Percentiles rank a stretch among this genome's conserved stretches.
Conservation (phyloP, 345 rosid species). For the Nephelium lappaceum region DNA sequence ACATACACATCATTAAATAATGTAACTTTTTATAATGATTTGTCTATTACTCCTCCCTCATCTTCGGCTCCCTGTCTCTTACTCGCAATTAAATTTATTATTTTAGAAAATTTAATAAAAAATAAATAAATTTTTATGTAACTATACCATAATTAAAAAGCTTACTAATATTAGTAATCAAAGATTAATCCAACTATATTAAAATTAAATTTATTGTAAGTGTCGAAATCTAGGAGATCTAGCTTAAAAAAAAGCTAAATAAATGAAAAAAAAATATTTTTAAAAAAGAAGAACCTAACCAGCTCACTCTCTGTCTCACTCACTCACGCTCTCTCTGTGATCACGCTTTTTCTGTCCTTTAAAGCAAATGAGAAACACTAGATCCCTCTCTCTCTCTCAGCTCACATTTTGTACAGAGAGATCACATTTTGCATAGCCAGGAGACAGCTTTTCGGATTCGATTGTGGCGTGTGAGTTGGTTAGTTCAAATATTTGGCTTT, state of each 20-base stretch:
- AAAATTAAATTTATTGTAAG: no score
- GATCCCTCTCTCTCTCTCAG: not conserved
- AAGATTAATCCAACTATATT: no score
- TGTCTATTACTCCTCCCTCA: not conserved
- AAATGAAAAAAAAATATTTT: not conserved
- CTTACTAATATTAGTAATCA: no score
- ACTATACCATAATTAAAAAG: no score
- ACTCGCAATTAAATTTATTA: not conserved
- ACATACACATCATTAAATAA: constrained; percentile 12
- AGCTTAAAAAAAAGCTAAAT: not conserved
- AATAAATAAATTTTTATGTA: not conserved
- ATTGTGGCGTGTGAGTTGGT: constrained; percentile 33
- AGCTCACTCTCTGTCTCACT: constrained; percentile 17
- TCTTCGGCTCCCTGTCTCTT: constrained; percentile 8
- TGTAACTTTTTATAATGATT: constrained; percentile 7
- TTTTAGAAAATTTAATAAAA: not conserved
- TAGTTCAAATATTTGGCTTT: constrained; percentile 24
- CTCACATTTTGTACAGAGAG: not conserved
- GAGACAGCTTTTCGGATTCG: constrained; percentile 14
- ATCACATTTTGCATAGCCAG: not conserved
- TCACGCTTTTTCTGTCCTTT: constrained; percentile 23
- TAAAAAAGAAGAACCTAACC: constrained; percentile 25
- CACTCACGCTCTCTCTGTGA: constrained; percentile 19
- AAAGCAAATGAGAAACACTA: constrained; percentile 16
- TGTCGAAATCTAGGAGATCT: no score